These are phyloP conservation scores for Cucurbita moschata DNA, from an alignment of 306 rosid species.

Conservation along the genomic window DNA sequence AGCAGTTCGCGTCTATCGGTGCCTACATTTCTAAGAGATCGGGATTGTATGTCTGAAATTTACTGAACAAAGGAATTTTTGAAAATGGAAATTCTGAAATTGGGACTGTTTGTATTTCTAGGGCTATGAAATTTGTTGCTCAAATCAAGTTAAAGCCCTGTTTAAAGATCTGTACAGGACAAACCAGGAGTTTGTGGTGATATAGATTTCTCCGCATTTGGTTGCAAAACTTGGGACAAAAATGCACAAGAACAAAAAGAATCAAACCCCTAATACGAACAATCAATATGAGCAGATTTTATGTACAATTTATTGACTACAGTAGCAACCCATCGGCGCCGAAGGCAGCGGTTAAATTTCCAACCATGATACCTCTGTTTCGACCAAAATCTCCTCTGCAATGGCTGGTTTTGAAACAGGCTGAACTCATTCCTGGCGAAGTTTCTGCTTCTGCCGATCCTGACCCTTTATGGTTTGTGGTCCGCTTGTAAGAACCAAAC, in stretches of 20 bases:
- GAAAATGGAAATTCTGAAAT: neutral
- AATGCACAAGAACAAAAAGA: neutral
- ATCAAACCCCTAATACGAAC: neutral
- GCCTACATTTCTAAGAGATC: slow-evolving; percentile 12
- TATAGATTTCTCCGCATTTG: neutral
- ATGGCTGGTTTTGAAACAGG: slow-evolving; percentile 23
- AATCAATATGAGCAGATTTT: neutral
- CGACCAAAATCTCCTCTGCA: slow-evolving; percentile 33
- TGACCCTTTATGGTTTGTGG: slow-evolving; percentile 21
- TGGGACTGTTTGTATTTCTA: neutral
- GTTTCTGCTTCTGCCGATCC: neutral
- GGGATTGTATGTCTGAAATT: neutral
- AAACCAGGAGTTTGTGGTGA: neutral
- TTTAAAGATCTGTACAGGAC: neutral
- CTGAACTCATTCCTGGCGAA: slow-evolving; percentile 6
- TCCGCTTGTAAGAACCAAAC: slow-evolving; percentile 58
- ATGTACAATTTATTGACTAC: neutral
- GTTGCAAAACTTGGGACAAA: neutral
- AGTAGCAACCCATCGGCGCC: neutral
- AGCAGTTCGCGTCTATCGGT: slow-evolving; percentile 39
- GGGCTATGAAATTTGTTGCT: neutral
- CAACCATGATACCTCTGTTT: slow-evolving; percentile 29
- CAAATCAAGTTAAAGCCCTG: neutral
- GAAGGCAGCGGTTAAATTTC: slow-evolving; percentile 40
- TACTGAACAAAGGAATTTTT: neutral